Base-by-base conservation (phyloP, 2,329 filamentous ascomycete genomes). In the Conoideocrella luteorostrata region DNA sequence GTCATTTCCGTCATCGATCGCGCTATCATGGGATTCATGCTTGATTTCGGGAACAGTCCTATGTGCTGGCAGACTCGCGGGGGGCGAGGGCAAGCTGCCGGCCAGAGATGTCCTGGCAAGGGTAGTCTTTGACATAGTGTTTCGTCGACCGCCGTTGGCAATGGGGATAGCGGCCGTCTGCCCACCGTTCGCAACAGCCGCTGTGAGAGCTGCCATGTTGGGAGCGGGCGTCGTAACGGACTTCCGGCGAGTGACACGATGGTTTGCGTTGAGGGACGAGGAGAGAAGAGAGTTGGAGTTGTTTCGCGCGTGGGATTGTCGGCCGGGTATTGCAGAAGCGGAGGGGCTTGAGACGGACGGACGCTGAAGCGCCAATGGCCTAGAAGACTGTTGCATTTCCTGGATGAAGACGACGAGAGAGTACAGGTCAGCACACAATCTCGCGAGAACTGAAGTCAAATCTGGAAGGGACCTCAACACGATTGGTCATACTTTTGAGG, bases 181-280 rank as follows among this genome's bases (percentile, higher is more conserved):
- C 47, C 77, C 76, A 53, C 84, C 80, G 60, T 86, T 85, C 58
- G 80, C 80, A 49, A 86, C 69, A 41, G 83, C 86, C 11, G 84
- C 84, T 24, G 86, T 84, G 50, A 91, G 71, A 43, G 86, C 87
- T 15, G 86, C 83, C 36, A 85, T 80, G 65, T 86, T 90, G 63
- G 78, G 75, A 38, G 75, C 77, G 37, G 83, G 78, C 51, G 81
- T 84, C 48, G 87, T 88, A 61, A 95, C 89, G 68, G 90, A 96
- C 78, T 97, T 97, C 57, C 93, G 82, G 58, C 91, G 87, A 56
- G 87, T 89, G 54, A 97, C 81, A 55, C 93, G 86, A 66, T 95
- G 86, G 63, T 80, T 83, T 55, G 82, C 70, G 70, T 90, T 91
- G 59, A 90, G 78, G 46, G 85, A 80, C 54, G 81, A 80, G 47